Evolutionary conservation across 169 alveolate genomes (phyloP).

Genomic region (Cryptosporidium sp.): DNA sequence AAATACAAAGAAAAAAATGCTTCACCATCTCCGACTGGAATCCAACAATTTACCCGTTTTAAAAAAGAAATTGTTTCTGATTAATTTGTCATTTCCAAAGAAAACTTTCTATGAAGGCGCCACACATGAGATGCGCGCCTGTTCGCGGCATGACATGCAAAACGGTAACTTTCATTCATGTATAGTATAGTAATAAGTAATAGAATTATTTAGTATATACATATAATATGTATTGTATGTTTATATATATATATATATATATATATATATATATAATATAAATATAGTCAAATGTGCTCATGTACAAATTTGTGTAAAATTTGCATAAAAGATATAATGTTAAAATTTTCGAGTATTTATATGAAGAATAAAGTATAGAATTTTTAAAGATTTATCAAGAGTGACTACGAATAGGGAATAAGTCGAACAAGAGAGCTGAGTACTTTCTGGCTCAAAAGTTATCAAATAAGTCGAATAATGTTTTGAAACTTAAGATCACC

Average conservation of each 20-base stretch:
- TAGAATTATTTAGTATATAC: neutral
- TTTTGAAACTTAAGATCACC: neutral
- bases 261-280: no score
- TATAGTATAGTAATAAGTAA: neutral
- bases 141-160: conserved; percentile 1
- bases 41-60: neutral
- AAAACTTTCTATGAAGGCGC: neutral
- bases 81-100: neutral
- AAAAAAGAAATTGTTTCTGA: neutral
- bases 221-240: no score
- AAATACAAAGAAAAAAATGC: neutral
- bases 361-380: neutral
- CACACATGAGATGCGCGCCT: neutral
- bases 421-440: neutral
- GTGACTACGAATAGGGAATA: neutral
- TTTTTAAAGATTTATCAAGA: no score
- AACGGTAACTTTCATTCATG: neutral
- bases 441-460: neutral
- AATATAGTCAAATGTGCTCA: neutral
- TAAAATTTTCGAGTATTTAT: neutral
- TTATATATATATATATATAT: no score
- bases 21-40: neutral
- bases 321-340: neutral
- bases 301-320: neutral
- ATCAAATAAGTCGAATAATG: neutral